Evolutionary conservation across 192 early-diverging fungal genomes (phyloP).

Genomic region (Coemansia sp.): DNA sequence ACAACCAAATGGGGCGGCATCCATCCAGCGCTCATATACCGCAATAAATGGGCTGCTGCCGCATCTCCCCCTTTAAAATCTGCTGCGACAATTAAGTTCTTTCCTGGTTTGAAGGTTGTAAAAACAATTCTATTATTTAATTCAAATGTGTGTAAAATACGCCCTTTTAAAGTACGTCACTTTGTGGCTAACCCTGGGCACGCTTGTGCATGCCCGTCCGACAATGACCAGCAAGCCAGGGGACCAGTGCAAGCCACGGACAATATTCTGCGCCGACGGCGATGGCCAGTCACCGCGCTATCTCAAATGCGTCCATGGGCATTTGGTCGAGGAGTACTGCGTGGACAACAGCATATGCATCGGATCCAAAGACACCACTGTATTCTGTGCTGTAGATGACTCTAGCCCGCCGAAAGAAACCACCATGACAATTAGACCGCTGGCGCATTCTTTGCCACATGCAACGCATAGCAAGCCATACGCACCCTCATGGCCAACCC

Average conservation of each 20-base stretch:
- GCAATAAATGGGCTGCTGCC: no score
- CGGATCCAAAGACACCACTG: constrained; percentile 40
- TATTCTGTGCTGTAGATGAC: constrained; percentile 33
- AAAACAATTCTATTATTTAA: no score
- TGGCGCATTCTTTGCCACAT: not conserved
- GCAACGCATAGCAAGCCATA: not conserved
- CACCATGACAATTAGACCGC: constrained; percentile 9
- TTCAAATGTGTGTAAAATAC: constrained; percentile 5
- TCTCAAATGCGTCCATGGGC: constrained; percentile 36
- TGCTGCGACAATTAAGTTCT: no score
- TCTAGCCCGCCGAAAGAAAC: not conserved
- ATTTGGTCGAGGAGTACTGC: constrained; percentile 30
- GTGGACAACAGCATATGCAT: constrained; percentile 29
- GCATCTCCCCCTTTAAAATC: no score
- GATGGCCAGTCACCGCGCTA: constrained; percentile 37
- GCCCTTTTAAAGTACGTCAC: constrained; percentile 3
- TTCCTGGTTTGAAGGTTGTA: no score
- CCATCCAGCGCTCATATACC: no score
- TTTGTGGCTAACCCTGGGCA: constrained; percentile 10
- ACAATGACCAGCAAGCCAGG: constrained; percentile 10
- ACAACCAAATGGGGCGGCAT: no score
- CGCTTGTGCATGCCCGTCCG: constrained; percentile 20
- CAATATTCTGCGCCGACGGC: constrained; percentile 48
- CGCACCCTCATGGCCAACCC: constrained; percentile 1
- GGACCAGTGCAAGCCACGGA: constrained; percentile 25